phyloP scores from a whole-genome alignment of 1,139 yeast species.

The Kodamaea sp. region DNA sequence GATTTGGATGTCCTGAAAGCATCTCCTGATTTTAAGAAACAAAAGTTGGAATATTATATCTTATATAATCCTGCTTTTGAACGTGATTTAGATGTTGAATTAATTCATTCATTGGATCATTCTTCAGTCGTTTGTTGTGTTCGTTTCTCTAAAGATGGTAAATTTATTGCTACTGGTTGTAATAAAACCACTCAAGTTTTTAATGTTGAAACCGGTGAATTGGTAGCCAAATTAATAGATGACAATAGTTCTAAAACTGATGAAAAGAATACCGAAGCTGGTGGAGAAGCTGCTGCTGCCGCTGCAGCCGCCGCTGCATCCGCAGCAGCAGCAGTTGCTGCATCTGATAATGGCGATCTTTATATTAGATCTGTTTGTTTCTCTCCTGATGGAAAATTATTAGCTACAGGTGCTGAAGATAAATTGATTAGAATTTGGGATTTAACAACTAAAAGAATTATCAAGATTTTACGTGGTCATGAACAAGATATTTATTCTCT shows the following conservation, averaged over 20 bases:
- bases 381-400: slow-evolving; percentile 91
- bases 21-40: slow-evolving; percentile 75
- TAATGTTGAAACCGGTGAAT: slow-evolving; percentile 87
- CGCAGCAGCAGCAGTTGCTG: slow-evolving; percentile 27
- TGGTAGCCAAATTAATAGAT: slow-evolving; percentile 80
- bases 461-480: slow-evolving; percentile 87
- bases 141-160: slow-evolving; percentile 87
- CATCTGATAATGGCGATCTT: slow-evolving; percentile 66
- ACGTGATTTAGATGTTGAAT: slow-evolving; percentile 71
- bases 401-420: slow-evolving; percentile 98
- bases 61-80: slow-evolving; percentile 83
- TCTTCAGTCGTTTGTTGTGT: slow-evolving; percentile 96
- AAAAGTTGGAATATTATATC: slow-evolving; percentile 82
- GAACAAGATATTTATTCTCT: slow-evolving; percentile 97
- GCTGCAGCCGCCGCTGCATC: slow-evolving; percentile 22
- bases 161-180: slow-evolving; percentile 94
- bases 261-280: slow-evolving; percentile 16
- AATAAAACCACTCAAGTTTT: slow-evolving; percentile 94
- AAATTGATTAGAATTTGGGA: slow-evolving; percentile 97
- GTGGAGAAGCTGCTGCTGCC: slow-evolving; percentile 22
- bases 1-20: slow-evolving; percentile 80
- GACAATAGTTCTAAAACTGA: slow-evolving; percentile 50
- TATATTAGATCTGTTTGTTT: slow-evolving; percentile 95
- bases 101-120: slow-evolving; percentile 88
- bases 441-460: slow-evolving; percentile 78